phyloP scores from a whole-genome alignment of 345 rosid species.

The Lumnitzera racemosa region DNA sequence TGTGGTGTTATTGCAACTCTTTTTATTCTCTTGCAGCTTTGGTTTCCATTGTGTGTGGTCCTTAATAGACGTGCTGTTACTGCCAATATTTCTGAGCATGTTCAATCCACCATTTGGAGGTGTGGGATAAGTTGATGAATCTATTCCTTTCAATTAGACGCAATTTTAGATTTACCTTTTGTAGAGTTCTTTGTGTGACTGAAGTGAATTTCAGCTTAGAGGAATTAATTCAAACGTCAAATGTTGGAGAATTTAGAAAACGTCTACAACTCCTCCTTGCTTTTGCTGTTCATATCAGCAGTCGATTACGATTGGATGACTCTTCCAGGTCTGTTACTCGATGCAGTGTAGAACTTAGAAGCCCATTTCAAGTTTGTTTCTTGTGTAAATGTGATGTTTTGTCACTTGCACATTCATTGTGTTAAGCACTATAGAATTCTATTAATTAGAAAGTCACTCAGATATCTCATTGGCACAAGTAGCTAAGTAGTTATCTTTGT shows the following conservation, averaged over 20 bases:
- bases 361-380: not conserved
- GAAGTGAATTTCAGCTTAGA: conserved; percentile 51
- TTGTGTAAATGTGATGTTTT: not conserved
- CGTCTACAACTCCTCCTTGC: conserved; percentile 85
- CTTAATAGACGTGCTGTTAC: conserved; percentile 30
- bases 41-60: conserved; percentile 90
- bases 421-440: not conserved
- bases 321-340: conserved; percentile 51
- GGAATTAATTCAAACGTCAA: conserved; percentile 79
- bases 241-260: conserved; percentile 75
- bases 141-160: not conserved
- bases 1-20: no score
- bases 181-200: not conserved
- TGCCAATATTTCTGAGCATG: conserved; percentile 31
- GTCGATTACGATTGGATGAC: conserved; percentile 42
- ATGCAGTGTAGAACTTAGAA: not conserved
- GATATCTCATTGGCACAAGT: conserved; percentile 3
- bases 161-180: not conserved
- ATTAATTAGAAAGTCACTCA: not conserved
- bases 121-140: conserved; percentile 10
- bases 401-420: not conserved
- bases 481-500: not conserved
- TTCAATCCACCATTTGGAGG: conserved; percentile 62
- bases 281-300: conserved; percentile 65
- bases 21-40: conserved; percentile 52